Evolutionary conservation across 78 protist species (phyloP).

Genomic region (Monocercomonoides exilis): DNA sequence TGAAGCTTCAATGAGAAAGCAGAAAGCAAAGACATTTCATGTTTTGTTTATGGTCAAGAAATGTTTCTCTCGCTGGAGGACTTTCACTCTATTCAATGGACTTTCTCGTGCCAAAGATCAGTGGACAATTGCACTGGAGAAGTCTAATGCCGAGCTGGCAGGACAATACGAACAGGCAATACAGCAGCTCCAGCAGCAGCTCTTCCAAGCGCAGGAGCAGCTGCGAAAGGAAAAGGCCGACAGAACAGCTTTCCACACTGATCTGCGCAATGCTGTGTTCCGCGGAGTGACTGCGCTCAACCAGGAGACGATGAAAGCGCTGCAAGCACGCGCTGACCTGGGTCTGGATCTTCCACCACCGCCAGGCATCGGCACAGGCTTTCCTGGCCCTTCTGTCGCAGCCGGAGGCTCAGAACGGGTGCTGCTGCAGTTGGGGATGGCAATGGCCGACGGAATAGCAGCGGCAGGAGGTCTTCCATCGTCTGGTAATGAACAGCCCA

Average conservation of each 20-base stretch:
- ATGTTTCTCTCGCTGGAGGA: neutral
- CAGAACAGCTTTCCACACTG: neutral
- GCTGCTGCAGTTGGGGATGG: too few relatives aligned
- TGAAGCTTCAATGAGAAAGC: neutral
- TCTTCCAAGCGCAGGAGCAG: neutral
- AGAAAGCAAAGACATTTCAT: neutral
- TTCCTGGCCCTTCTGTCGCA: too few relatives aligned
- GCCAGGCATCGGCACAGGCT: too few relatives aligned
- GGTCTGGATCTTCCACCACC: neutral
- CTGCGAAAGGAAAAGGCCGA: neutral
- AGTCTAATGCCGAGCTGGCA: neutral
- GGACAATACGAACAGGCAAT: neutral
- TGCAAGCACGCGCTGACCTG: neutral
- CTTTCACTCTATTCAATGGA: neutral
- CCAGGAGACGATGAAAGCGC: neutral
- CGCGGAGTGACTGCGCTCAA: neutral
- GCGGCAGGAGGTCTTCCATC: too few relatives aligned
- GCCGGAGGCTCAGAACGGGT: too few relatives aligned
- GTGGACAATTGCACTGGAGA: neutral
- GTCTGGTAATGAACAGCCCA: too few relatives aligned
- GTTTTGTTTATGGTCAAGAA: neutral
- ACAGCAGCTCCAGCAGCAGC: neutral
- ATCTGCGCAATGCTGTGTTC: neutral
- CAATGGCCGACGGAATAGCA: too few relatives aligned
- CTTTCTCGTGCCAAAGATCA: neutral